phyloP scores from a whole-genome alignment of 129 eudicot genomes.

The Dittrichia graveolens region DNA sequence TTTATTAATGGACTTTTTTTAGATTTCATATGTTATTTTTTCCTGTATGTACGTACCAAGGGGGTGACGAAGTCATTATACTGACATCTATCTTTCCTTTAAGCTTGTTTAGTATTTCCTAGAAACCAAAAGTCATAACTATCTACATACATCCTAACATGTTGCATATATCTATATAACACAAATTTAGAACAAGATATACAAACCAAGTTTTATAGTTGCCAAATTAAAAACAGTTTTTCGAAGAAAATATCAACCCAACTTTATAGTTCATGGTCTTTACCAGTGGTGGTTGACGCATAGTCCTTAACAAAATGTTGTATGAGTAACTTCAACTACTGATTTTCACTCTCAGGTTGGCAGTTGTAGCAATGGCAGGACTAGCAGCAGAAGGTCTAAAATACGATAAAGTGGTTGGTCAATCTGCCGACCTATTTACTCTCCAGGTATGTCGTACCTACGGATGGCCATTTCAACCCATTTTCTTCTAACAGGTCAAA shows the following conservation, averaged over 20 bases:
- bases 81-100: too few species aligned
- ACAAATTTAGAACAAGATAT: neutral
- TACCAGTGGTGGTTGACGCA: neutral
- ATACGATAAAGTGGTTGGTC: constrained; percentile 93
- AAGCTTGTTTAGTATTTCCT: too few species aligned
- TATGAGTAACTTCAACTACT: neutral
- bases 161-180: neutral
- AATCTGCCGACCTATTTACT: constrained; percentile 93
- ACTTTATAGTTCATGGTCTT: neutral
- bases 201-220: neutral
- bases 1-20: too few species aligned
- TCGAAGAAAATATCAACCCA: neutral
- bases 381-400: constrained; percentile 97
- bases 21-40: too few species aligned
- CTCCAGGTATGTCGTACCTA: constrained; percentile 70
- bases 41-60: too few species aligned
- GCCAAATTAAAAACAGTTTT: neutral
- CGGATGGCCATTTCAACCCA: neutral
- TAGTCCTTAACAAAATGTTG: too few species aligned
- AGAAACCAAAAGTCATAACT: too few species aligned
- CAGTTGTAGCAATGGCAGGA: constrained; percentile 99
- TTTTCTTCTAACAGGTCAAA: neutral
- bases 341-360: constrained; percentile 57
- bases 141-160: neutral
- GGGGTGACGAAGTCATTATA: too few species aligned